These are phyloP conservation scores for Daedaleopsis nitida DNA, from an alignment of 768 basidiomycete genomes.

Conservation along the genomic window DNA sequence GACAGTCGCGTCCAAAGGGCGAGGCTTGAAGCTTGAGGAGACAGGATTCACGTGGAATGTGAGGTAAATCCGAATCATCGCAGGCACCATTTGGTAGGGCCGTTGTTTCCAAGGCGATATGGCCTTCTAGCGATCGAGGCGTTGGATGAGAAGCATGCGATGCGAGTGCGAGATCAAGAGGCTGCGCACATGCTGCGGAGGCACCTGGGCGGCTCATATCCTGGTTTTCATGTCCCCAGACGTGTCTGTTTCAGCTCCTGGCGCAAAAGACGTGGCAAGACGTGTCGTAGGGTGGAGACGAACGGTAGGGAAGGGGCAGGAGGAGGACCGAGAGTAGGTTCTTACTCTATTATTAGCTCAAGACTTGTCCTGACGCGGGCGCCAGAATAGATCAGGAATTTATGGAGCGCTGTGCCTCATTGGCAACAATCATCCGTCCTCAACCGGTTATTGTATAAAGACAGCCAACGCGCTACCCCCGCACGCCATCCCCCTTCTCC, in stretches of 20 bases:
- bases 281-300: too few species aligned
- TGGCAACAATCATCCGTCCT: slow-evolving; percentile 12
- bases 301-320: too few species aligned
- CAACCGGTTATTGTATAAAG: slow-evolving; percentile 12
- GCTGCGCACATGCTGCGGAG: neutral
- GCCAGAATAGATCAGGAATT: neutral
- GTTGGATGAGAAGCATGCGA: neutral
- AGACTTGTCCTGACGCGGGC: neutral
- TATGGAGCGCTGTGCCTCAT: slow-evolving; percentile 8
- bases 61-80: neutral
- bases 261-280: too few species aligned
- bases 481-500: slow-evolving; percentile 23
- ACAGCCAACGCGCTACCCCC: slow-evolving; percentile 6
- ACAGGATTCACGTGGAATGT: too few species aligned
- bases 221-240: too few species aligned
- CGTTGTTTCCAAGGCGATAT: neutral
- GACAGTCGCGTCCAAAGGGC: too few species aligned
- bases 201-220: too few species aligned
- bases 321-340: too few species aligned
- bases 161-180: neutral
- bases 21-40: too few species aligned
- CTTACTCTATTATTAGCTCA: too few species aligned
- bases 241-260: too few species aligned
- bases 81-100: neutral
- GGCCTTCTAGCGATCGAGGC: neutral